Percentiles rank a stretch among this genome's conserved stretches.
Evolutionary conservation across 140 eudicot genomes (phyloP).

Genomic region (Senecio squalidus): DNA sequence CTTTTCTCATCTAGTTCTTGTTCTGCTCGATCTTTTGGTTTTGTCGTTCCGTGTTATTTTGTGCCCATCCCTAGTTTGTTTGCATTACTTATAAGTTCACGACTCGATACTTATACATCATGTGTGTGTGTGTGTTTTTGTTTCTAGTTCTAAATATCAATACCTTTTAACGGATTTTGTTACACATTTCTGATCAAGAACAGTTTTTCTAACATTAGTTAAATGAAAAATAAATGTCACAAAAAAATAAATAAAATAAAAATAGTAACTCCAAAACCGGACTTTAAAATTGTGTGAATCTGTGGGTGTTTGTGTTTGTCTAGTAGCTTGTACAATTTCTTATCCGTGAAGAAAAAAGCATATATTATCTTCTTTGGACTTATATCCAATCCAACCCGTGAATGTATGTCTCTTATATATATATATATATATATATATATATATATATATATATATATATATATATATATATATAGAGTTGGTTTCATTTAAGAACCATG

Average conservation of each 20-base stretch:
- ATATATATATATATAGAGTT: too few relatives aligned
- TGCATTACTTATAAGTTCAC: neutral
- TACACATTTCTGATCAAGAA: constrained; percentile 5
- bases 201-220: neutral
- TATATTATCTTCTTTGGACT: constrained; percentile 29
- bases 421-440: too few relatives aligned
- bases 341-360: constrained; percentile 34
- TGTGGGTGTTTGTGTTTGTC: constrained; percentile 34
- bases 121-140: neutral
- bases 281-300: constrained; percentile 5
- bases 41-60: neutral
- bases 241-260: neutral
- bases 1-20: too few relatives aligned
- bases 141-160: neutral
- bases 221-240: neutral
- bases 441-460: too few relatives aligned
- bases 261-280: constrained; percentile 14
- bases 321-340: constrained; percentile 18
- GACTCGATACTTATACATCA: neutral
- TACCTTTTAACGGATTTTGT: too few relatives aligned
- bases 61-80: neutral
- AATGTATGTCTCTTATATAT: constrained; percentile 24
- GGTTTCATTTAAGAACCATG: too few relatives aligned
- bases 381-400: constrained; percentile 30
- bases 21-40: neutral